Conservation (phyloP, 106 monocot genomes). For the Ottelia alismoides region DNA sequence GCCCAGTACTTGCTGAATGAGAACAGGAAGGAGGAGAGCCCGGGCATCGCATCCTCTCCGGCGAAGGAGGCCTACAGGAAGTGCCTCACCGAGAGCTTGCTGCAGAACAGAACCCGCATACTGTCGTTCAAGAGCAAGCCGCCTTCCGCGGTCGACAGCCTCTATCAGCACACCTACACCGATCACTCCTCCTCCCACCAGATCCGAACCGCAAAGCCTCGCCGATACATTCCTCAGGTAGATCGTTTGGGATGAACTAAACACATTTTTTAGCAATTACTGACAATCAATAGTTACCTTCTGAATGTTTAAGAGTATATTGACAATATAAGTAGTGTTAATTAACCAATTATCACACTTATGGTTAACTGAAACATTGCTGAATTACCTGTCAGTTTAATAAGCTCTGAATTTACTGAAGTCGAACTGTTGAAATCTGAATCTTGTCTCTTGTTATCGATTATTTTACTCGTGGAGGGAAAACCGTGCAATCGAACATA, state of each 20-base stretch:
- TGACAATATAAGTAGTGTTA: not conserved
- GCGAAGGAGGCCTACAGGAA: slow-evolving; percentile 9
- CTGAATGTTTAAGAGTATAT: not conserved
- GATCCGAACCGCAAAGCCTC: not conserved
- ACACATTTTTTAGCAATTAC: no score
- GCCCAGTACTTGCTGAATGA: slow-evolving; percentile 7
- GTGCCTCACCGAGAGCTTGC: slow-evolving; percentile 1
- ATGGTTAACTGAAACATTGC: no score
- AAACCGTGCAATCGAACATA: no score
- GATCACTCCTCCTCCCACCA: not conserved
- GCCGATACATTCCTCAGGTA: not conserved
- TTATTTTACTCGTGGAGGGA: no score
- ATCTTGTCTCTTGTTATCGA: no score
- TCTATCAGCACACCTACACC: not conserved
- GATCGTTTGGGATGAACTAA: no score
- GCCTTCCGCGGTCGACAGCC: not conserved
- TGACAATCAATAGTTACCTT: no score
- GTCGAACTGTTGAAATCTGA: no score
- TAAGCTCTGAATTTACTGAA: no score
- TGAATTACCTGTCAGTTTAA: no score
- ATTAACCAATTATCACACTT: no score
- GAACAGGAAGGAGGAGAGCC: slow-evolving; percentile 4
- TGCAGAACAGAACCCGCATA: slow-evolving; percentile 5
- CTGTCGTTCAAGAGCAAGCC: slow-evolving; percentile 12
- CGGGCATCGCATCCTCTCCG: not conserved